Evolutionary conservation across 2,329 filamentous ascomycete genomes (phyloP).

Genomic region (Rhexocercosporidium sp.): DNA sequence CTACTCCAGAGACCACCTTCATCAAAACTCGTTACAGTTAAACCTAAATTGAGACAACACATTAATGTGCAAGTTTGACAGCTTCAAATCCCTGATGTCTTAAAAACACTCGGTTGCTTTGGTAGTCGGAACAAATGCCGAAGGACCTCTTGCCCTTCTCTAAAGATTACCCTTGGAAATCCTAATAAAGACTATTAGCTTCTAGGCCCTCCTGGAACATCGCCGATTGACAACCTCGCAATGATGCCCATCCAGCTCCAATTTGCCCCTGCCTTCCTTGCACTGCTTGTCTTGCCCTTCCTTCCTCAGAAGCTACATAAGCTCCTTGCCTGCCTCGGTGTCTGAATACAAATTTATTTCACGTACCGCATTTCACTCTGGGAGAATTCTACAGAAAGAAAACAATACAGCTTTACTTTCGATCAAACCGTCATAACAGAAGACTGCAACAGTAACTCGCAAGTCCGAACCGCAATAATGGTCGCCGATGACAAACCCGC

Average conservation of each 20-base stretch:
- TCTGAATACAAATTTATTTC: not conserved
- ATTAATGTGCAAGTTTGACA: not conserved
- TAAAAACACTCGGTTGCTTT: not conserved
- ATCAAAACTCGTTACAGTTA: too few species aligned
- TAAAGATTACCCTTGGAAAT: not conserved
- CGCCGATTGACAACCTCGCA: not conserved
- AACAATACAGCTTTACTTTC: too few species aligned
- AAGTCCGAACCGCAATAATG: conserved; percentile 44
- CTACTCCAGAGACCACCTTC: too few species aligned
- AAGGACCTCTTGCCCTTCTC: not conserved
- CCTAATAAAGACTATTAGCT: not conserved
- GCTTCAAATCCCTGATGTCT: not conserved
- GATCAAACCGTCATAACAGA: not conserved
- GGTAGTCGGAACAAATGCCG: too few species aligned
- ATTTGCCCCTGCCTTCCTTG: not conserved
- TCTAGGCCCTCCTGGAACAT: not conserved
- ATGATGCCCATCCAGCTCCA: not conserved
- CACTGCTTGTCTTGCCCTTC: not conserved
- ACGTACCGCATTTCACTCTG: not conserved
- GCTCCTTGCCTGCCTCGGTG: not conserved
- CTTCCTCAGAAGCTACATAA: not conserved
- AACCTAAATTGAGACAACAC: too few species aligned
- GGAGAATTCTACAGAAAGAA: not conserved
- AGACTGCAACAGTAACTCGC: conserved; percentile 5
- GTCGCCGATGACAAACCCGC: conserved; percentile 49